A percentile compares a stretch with the other conserved stretches of the same genome.
These are phyloP conservation scores for Aspergillus cristatus DNA, from an alignment of 495 filamentous ascomycete species.

Conservation along the genomic window DNA sequence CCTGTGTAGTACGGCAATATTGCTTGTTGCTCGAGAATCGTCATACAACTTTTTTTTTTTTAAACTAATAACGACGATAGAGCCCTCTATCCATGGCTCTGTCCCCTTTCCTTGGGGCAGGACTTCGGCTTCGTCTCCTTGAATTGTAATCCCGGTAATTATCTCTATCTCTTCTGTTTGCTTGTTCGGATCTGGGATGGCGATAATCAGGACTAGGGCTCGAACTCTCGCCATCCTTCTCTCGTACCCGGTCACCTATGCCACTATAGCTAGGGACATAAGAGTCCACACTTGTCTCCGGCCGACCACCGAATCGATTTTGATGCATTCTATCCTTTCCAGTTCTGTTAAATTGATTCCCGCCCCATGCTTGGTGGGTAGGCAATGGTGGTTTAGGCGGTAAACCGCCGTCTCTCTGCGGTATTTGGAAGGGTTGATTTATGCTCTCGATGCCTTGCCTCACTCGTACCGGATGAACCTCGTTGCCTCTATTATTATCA, in stretches of 20 bases:
- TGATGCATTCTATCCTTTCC: constrained; percentile 24
- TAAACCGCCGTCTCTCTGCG: constrained; percentile 26
- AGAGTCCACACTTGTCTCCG: constrained; percentile 28
- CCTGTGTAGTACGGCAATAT: too few species aligned
- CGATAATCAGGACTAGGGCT: constrained; percentile 16
- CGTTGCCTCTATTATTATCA: constrained; percentile 12
- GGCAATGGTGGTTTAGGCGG: constrained; percentile 31
- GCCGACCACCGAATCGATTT: constrained; percentile 15
- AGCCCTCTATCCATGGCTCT: constrained; percentile 7
- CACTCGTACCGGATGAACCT: constrained; percentile 2
- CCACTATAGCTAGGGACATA: constrained; percentile 31
- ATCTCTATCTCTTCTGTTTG: constrained; percentile 25
- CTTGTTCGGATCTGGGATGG: constrained; percentile 7
- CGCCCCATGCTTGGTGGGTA: constrained; percentile 22
- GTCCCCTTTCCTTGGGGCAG: constrained; percentile 17
- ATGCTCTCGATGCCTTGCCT: constrained; percentile 11
- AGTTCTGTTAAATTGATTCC: constrained; percentile 14
- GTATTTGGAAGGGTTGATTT: constrained; percentile 13
- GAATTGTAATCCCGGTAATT: constrained; percentile 22
- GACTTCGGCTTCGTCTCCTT: constrained; percentile 34
- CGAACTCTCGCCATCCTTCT: constrained; percentile 10
- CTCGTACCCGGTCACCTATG: constrained; percentile 17
- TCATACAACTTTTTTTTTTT: too few species aligned
- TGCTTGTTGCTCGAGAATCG: too few species aligned
- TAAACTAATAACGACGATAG: constrained; percentile 6